These are phyloP conservation scores for Fusarium euwallaceae DNA, from an alignment of 2,329 filamentous ascomycete species.

Conservation along the genomic window DNA sequence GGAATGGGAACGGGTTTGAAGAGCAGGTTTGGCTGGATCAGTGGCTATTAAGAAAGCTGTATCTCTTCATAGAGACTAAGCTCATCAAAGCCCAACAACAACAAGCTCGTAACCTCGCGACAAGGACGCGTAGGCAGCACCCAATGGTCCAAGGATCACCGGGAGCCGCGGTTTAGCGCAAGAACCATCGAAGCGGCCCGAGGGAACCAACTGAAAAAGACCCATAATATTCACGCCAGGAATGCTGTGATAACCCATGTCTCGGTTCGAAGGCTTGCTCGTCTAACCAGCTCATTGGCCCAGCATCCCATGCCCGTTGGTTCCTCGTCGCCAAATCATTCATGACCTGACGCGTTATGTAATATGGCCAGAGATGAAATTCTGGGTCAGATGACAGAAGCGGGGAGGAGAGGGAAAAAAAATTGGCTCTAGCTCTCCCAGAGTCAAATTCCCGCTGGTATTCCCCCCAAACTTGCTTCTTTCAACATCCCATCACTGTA, in stretches of 20 bases:
- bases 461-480: not conserved
- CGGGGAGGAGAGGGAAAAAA: not conserved
- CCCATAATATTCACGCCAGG: not conserved
- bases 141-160: not conserved
- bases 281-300: not conserved
- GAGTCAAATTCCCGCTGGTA: slow-evolving; percentile 1
- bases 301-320: not conserved
- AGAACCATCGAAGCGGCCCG: not conserved
- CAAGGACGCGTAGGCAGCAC: not conserved
- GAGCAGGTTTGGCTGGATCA: not conserved
- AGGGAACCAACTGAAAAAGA: not conserved
- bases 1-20: not conserved
- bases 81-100: not conserved
- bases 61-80: not conserved
- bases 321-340: not conserved
- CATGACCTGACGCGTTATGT: slow-evolving; percentile 2
- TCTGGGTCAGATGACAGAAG: slow-evolving; percentile 3
- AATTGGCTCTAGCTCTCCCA: not conserved
- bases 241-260: slow-evolving; percentile 1
- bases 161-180: not conserved
- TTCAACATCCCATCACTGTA: not conserved
- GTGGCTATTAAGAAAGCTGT: not conserved
- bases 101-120: not conserved
- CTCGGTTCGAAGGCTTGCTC: not conserved
- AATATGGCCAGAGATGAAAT: not conserved